Percentiles rank a stretch among this genome's conserved stretches.
phyloP scores from a whole-genome alignment of 2,329 filamentous ascomycete species.

The Xylariales sp. region DNA sequence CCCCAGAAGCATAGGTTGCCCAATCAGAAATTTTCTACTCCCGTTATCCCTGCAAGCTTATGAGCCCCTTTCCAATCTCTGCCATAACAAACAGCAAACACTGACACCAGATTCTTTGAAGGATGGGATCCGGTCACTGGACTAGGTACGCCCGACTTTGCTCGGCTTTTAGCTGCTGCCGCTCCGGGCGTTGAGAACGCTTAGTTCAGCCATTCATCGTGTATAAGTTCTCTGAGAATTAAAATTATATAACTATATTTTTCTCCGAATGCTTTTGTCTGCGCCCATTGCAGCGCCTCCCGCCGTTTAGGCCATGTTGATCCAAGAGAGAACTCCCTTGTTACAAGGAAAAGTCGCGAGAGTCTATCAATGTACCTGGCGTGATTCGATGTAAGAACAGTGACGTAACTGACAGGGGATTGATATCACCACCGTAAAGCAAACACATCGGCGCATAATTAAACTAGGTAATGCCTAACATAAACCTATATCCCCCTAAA shows the following conservation, averaged over 20 bases:
- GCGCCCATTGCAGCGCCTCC: neutral
- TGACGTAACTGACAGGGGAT: neutral
- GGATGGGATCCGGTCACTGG: conserved; percentile 52
- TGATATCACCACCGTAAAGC: neutral
- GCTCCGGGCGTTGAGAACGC: conserved; percentile 46
- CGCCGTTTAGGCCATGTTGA: neutral
- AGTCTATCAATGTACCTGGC: neutral
- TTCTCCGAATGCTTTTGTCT: neutral
- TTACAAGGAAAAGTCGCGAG: neutral
- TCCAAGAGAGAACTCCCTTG: too few species aligned
- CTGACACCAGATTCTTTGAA: neutral
- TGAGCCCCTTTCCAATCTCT: too few species aligned
- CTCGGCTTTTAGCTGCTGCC: conserved; percentile 44
- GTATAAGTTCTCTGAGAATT: neutral
- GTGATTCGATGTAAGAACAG: neutral
- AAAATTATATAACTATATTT: neutral
- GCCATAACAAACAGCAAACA: too few species aligned
- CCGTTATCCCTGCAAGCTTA: too few species aligned
- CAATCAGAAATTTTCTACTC: too few species aligned
- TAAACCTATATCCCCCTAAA: neutral
- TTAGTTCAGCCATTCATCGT: conserved; percentile 27
- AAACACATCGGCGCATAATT: neutral
- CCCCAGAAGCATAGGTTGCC: too few species aligned
- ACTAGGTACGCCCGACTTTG: conserved; percentile 48
- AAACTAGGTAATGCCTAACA: neutral